A percentile compares a stretch with the other conserved stretches of the same genome.
phyloP scores from a whole-genome alignment of 2,329 filamentous ascomycete species.

The Massarina eburnea region DNA sequence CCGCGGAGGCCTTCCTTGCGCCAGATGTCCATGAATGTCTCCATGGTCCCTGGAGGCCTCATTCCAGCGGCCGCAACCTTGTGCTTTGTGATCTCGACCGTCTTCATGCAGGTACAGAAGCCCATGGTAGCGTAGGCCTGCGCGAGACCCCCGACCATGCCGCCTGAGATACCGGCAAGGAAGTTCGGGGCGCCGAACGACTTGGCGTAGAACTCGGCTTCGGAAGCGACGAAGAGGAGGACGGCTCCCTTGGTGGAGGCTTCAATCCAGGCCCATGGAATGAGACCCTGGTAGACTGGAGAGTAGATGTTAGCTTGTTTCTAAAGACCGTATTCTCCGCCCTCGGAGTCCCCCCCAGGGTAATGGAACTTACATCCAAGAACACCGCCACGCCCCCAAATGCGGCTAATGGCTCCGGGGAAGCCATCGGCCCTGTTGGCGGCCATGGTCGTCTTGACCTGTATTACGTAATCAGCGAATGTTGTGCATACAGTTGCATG shows the following conservation, averaged over 20 bases:
- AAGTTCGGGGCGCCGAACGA: conserved; percentile 83
- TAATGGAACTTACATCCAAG: conserved; percentile 92
- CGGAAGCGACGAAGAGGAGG: conserved; percentile 96
- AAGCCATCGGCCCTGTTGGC: conserved; percentile 92
- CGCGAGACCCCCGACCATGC: conserved; percentile 90
- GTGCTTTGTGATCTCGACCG: conserved; percentile 98
- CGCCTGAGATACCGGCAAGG: conserved; percentile 82
- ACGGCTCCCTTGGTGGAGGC: conserved; percentile 99
- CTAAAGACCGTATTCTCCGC: not conserved
- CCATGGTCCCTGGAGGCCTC: conserved; percentile 86
- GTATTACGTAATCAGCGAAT: too few species aligned
- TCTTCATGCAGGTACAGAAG: conserved; percentile 99
- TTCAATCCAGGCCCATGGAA: conserved; percentile 96
- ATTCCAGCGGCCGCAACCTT: conserved; percentile 83
- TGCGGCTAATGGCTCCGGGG: conserved; percentile 74
- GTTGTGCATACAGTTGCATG: too few species aligned
- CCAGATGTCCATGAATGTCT: conserved; percentile 97
- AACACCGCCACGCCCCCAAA: conserved; percentile 92
- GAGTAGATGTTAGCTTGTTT: not conserved
- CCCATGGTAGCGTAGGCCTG: conserved; percentile 99
- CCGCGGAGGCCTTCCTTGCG: conserved; percentile 88
- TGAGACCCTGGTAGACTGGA: conserved; percentile 97
- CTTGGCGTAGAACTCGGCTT: conserved; percentile 94
- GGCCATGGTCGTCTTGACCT: conserved; percentile 6
- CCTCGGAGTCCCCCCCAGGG: too few species aligned